phyloP scores from a whole-genome alignment of 768 basidiomycete species.

The Trametopsis cervina region DNA sequence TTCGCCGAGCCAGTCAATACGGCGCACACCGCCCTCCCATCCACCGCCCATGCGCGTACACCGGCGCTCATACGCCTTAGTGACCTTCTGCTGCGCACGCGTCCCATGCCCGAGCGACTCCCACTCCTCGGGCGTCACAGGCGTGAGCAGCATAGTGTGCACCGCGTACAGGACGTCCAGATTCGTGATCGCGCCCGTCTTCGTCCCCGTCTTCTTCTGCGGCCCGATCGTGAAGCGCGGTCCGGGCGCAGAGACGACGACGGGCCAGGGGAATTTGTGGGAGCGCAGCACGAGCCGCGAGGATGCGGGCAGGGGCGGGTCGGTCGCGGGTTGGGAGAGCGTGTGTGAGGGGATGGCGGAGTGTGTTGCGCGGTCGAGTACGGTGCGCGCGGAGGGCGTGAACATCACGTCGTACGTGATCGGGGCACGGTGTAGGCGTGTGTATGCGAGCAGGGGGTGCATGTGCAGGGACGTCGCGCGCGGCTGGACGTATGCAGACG shows the following conservation, averaged over 20 bases:
- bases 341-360: conserved; percentile 48
- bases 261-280: conserved; percentile 56
- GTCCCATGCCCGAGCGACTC: conserved; percentile 48
- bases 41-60: conserved; percentile 55
- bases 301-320: conserved; percentile 43
- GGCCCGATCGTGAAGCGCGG: conserved; percentile 25
- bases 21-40: conserved; percentile 62
- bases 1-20: conserved; percentile 59
- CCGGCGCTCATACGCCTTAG: conserved; percentile 55
- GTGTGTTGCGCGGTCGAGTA: conserved; percentile 49
- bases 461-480: conserved; percentile 39
- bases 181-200: conserved; percentile 40
- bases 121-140: conserved; percentile 65
- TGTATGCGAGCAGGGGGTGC: conserved; percentile 57
- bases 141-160: conserved; percentile 45
- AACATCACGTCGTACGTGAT: conserved; percentile 54
- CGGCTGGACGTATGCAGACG: conserved; percentile 23
- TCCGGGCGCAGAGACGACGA: conserved; percentile 36
- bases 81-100: conserved; percentile 51
- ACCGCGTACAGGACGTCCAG: conserved; percentile 57
- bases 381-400: conserved; percentile 49
- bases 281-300: conserved; percentile 45
- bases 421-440: conserved; percentile 49
- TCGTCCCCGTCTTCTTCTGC: conserved; percentile 16
- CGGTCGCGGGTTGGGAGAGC: conserved; percentile 57